Evolutionary conservation across 352 stramenopile genomes (phyloP).

Genomic region (Phytophthora sp.): DNA sequence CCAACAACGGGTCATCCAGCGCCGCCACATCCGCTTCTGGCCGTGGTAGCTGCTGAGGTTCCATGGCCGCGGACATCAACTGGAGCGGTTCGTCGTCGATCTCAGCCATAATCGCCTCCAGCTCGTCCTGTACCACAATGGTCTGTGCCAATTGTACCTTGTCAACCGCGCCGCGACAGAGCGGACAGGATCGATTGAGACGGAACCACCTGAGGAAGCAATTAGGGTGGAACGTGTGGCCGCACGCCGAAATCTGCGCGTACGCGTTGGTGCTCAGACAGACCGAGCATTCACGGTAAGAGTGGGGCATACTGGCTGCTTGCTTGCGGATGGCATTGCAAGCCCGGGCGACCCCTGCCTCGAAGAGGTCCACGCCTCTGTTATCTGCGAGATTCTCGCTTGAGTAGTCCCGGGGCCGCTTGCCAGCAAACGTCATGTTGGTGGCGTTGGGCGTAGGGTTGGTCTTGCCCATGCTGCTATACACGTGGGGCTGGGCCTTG

Average conservation of each 20-base stretch:
- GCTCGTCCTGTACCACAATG: slow-evolving; percentile 59
- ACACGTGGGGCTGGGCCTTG: slow-evolving; percentile 11
- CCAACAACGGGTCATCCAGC: slow-evolving; percentile 44
- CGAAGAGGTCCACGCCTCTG: slow-evolving; percentile 58
- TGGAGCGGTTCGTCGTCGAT: slow-evolving; percentile 60
- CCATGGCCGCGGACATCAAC: slow-evolving; percentile 23
- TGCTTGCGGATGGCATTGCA: slow-evolving; percentile 65
- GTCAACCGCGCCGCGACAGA: slow-evolving; percentile 71
- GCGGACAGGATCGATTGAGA: slow-evolving; percentile 70
- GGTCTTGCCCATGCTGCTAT: slow-evolving; percentile 11
- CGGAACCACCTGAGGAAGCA: slow-evolving; percentile 87
- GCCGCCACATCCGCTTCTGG: slow-evolving; percentile 25
- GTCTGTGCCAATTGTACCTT: slow-evolving; percentile 60
- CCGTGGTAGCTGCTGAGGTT: not conserved
- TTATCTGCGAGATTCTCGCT: slow-evolving; percentile 10
- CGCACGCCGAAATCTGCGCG: slow-evolving; percentile 69
- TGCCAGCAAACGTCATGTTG: slow-evolving; percentile 36
- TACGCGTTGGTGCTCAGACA: slow-evolving; percentile 77
- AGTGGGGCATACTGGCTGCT: slow-evolving; percentile 50
- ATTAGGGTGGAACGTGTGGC: slow-evolving; percentile 80
- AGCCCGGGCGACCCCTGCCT: slow-evolving; percentile 67
- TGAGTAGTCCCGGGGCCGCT: slow-evolving; percentile 36
- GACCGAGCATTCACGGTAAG: slow-evolving; percentile 73
- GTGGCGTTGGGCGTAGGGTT: not conserved
- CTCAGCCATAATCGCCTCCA: slow-evolving; percentile 82